Evolutionary conservation across 352 stramenopile species (phyloP).

Genomic region (Phytophthora kernoviae): DNA sequence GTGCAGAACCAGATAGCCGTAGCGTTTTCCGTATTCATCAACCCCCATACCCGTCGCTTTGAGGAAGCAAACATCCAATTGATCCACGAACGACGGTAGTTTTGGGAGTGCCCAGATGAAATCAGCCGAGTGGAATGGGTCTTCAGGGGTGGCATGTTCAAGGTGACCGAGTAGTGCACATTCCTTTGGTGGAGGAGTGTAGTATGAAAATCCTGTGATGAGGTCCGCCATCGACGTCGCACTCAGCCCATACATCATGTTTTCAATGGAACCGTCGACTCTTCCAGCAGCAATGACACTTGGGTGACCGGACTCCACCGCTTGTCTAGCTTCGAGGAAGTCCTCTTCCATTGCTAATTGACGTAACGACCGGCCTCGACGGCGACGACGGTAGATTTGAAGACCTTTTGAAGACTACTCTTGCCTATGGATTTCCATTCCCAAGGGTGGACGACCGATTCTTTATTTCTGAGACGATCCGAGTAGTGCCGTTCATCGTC

Average conservation of each 20-base stretch:
- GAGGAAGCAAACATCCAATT: conserved; percentile 49
- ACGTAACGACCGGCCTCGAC: conserved; percentile 22
- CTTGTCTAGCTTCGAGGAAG: conserved; percentile 24
- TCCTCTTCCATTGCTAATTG: conserved; percentile 35
- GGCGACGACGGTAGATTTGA: conserved; percentile 46
- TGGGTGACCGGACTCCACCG: conserved; percentile 37
- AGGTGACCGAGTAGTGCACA: conserved; percentile 43
- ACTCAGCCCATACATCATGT: conserved; percentile 53
- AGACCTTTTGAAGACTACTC: conserved; percentile 34
- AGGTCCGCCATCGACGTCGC: conserved; percentile 37
- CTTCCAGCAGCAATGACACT: conserved; percentile 41
- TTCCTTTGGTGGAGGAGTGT: conserved; percentile 37
- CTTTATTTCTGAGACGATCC: conserved; percentile 26
- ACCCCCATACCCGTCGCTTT: conserved; percentile 41
- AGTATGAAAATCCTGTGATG: conserved; percentile 42
- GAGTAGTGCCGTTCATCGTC: conserved; percentile 40
- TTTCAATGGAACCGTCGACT: conserved; percentile 41
- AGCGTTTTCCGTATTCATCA: conserved; percentile 35
- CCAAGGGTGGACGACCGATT: conserved; percentile 31
- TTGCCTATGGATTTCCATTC: conserved; percentile 50
- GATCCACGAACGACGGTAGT: conserved; percentile 15
- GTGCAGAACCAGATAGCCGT: conserved; percentile 50
- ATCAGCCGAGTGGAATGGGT: conserved; percentile 48
- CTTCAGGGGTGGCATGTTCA: conserved; percentile 22
- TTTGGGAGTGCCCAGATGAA: conserved; percentile 45